Evolutionary conservation across 2,329 filamentous ascomycete genomes (phyloP).

Genomic region (Claviceps digitariae): DNA sequence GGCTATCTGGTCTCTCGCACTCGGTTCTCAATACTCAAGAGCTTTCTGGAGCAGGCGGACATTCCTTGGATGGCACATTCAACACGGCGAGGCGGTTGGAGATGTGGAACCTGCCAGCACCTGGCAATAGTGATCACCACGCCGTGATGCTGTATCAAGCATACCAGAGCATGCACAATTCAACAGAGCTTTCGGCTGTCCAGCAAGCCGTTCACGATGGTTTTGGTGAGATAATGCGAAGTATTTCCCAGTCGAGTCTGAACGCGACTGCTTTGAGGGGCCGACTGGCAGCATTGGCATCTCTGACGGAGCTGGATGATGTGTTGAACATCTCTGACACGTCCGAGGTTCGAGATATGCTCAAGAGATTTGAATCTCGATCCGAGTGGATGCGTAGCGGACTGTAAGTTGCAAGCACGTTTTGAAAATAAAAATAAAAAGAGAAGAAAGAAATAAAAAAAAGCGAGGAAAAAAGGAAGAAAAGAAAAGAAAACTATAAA

Average conservation of each 20-base stretch:
- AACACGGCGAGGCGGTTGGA: slow-evolving; percentile 70
- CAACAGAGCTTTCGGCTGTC: slow-evolving; percentile 40
- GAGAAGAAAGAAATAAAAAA: neutral
- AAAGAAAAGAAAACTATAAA: neutral
- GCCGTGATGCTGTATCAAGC: slow-evolving; percentile 63
- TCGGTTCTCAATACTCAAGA: slow-evolving; percentile 60
- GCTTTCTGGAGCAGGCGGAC: slow-evolving; percentile 39
- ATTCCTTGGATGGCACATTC: slow-evolving; percentile 59
- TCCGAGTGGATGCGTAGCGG: slow-evolving; percentile 72
- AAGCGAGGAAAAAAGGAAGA: neutral
- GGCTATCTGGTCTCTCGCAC: slow-evolving; percentile 74
- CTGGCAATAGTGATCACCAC: slow-evolving; percentile 46
- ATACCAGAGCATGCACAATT: slow-evolving; percentile 65
- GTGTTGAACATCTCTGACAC: slow-evolving; percentile 47
- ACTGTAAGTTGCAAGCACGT: slow-evolving; percentile 47
- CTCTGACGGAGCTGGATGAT: slow-evolving; percentile 71
- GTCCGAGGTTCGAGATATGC: slow-evolving; percentile 46
- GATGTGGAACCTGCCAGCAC: slow-evolving; percentile 80
- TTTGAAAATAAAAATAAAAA: neutral
- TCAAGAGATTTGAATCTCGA: slow-evolving; percentile 50
- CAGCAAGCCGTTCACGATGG: slow-evolving; percentile 48
- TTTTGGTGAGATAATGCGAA: slow-evolving; percentile 45
- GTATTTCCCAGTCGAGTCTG: slow-evolving; percentile 34
- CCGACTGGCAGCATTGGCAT: slow-evolving; percentile 50
- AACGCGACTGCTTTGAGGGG: slow-evolving; percentile 39